Base-by-base conservation (phyloP, 495 filamentous ascomycete genomes). In the Neurospora pannonica region DNA sequence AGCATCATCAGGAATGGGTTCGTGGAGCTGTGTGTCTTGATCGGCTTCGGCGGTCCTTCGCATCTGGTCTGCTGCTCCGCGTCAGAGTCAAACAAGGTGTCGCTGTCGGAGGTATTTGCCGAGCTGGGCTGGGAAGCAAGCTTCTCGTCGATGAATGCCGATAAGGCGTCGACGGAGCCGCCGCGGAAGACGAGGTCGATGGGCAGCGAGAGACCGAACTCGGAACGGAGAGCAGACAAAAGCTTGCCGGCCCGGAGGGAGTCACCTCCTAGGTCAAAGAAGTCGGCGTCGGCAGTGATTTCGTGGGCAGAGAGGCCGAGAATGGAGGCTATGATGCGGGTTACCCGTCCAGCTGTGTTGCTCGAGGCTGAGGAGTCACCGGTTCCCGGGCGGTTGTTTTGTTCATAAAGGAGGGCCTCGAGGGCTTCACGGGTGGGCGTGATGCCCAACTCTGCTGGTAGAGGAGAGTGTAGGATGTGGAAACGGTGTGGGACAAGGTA, bases 221-320 rank as follows among this genome's bases (percentile, higher is more conserved):
- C 77, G 34, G 78, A 78, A 38, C 84, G 81, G 19, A 86, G 76
- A 2, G 77, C 71, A 0, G 85, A 84, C 19, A 85, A 75, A 6
- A 87, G 76, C 46, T 78, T 79, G 24, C 85, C 85, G 24, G 85
- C 85, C 19, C 74, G 77, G 9, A 86, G 76, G 73, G 85, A 86
- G 43, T 85, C 82, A 43, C 85, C 85, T 3, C 85, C 85, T 31
- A 85, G 79, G 9, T 81, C 78, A 76, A 86, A 86, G 70, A 86
- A 86, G 72, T 84, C 80, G 2, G 81, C 80, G 5, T 76, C 37
- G 1, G 69, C 43, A 17, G 74, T 73, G 36, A 85, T 76, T 21
- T 83, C 80, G 5, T 76, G 70, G 11, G 74, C 38, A 0, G 75
- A 60, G 71, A 81, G 74, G 60, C 72, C 46, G 62, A 83, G 72